Evolutionary conservation across 345 rosid species (phyloP).

Genomic region (Eucalyptus polybractea): DNA sequence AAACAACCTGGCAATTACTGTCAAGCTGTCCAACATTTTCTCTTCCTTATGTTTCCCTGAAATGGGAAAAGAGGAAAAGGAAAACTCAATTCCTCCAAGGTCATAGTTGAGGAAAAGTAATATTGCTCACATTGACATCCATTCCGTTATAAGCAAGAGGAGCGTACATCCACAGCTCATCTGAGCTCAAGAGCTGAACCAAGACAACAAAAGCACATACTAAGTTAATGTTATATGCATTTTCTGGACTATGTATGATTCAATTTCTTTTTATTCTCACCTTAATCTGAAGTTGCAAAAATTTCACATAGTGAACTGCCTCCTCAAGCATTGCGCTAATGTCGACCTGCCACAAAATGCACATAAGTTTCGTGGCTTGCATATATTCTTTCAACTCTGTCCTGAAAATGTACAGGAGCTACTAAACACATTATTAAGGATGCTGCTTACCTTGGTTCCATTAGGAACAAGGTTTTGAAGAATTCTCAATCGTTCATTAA

Average conservation of each 20-base stretch:
- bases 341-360: conserved; percentile 22
- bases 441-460: conserved; percentile 50
- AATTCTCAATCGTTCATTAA: conserved; percentile 51
- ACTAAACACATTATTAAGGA: neutral
- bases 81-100: neutral
- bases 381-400: neutral
- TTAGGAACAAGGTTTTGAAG: conserved; percentile 73
- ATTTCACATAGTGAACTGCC: conserved; percentile 68
- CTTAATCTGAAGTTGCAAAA: conserved; percentile 79
- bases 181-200: conserved; percentile 71
- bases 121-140: conserved; percentile 52
- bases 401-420: neutral
- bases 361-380: neutral
- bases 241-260: neutral
- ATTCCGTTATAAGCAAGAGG: conserved; percentile 72
- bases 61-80: neutral
- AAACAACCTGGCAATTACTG: neutral
- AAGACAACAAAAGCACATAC: neutral
- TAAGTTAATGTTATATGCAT: neutral
- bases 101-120: conserved; percentile 11
- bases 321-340: conserved; percentile 92
- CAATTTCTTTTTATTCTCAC: neutral
- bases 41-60: neutral
- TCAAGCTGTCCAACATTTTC: neutral
- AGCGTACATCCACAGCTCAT: conserved; percentile 88